Evolutionary conservation across 73 alveolate genomes (phyloP).

Genomic region (Paramecium pentaurelia): DNA sequence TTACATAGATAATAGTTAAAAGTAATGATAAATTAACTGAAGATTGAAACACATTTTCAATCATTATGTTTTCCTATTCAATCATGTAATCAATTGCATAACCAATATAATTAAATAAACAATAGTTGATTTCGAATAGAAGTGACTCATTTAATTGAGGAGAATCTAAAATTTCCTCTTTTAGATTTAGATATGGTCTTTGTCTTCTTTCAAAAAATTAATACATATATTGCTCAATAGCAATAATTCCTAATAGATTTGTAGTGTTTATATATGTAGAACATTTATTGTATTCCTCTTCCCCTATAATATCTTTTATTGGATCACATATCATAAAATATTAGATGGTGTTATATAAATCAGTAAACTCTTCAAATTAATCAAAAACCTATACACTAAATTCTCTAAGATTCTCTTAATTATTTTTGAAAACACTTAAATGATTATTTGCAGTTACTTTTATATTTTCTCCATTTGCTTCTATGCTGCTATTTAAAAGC

Average conservation of each 20-base stretch:
- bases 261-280: not conserved
- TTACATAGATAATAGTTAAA: not conserved
- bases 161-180: not conserved
- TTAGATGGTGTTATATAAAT: not conserved
- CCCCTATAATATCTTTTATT: not conserved
- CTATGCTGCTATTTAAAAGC: not conserved
- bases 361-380: not conserved
- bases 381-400: not conserved
- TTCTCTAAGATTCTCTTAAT: not conserved
- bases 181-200: not conserved
- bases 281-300: not conserved
- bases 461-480: not conserved
- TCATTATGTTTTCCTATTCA: not conserved
- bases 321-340: not conserved
- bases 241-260: not conserved
- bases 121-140: not conserved
- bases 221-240: not conserved
- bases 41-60: not conserved
- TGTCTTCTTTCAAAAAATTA: not conserved
- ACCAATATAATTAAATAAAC: not conserved
- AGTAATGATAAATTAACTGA: not conserved
- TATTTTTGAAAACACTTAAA: not conserved
- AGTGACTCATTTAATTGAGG: not conserved
- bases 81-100: conserved; percentile 2
- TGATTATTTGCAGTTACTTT: not conserved